A percentile compares a stretch with the other conserved stretches of the same genome.
phyloP scores from a whole-genome alignment of 31 red algal species.

The Bonnemaisonia californica region DNA sequence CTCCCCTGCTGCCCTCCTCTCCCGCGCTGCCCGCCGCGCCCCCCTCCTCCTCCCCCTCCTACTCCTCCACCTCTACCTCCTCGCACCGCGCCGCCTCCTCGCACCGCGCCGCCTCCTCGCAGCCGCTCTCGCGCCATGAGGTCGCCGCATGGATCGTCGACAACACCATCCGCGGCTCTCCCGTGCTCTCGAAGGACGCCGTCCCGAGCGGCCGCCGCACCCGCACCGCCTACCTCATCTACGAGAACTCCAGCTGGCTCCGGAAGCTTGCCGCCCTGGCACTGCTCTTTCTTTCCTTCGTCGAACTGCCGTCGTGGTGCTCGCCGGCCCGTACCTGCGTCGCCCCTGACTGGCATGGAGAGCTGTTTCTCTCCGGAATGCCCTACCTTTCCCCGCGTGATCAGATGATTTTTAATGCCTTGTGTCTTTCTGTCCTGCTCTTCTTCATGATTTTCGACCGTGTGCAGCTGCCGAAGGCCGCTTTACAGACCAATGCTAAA shows the following conservation, averaged over 20 bases:
- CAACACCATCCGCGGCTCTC: conserved; percentile 66
- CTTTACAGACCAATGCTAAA: conserved; percentile 34
- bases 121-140: conserved; percentile 61
- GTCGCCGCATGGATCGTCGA: conserved; percentile 88
- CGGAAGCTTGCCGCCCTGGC: conserved; percentile 48
- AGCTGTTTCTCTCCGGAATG: conserved; percentile 64
- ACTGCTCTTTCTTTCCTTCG: conserved; percentile 71
- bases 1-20: conserved; percentile 43
- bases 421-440: conserved; percentile 47
- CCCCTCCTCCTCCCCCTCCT: conserved; percentile 11
- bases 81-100: conserved; percentile 10
- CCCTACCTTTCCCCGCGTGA: conserved; percentile 36
- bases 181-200: conserved; percentile 21
- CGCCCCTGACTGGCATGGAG: conserved; percentile 38
- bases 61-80: conserved; percentile 10
- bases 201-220: conserved; percentile 42
- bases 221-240: conserved; percentile 63
- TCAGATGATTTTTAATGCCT: conserved; percentile 29
- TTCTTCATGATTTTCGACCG: conserved; percentile 53
- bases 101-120: conserved; percentile 24
- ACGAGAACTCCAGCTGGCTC: conserved; percentile 41
- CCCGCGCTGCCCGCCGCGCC: conserved; percentile 23
- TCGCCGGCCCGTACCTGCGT: conserved; percentile 27
- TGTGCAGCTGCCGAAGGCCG: conserved; percentile 13
- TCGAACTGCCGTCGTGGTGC: conserved; percentile 79